Evolutionary conservation across 2,329 filamentous ascomycete genomes (phyloP), one percentile per base, ranked within the genome.

Genomic region (Alternaria postmessia): DNA sequence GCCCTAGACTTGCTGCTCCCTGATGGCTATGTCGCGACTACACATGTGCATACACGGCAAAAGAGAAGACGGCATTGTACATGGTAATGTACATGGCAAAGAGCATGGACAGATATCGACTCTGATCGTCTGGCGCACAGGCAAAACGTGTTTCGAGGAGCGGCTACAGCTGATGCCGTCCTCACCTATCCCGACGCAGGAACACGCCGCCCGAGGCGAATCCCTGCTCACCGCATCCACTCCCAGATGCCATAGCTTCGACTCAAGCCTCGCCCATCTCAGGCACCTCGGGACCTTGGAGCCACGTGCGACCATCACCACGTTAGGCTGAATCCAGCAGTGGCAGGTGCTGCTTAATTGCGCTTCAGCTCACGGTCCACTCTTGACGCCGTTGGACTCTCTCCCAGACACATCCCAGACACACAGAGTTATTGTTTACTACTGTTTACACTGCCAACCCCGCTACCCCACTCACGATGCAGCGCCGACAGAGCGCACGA

Each of bases 401-500:
- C 22, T 22, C 22, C 22, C 22, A 22, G 22, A 22, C 22, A 22
- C 22, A 22, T 22, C 22, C 22, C 22, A 22, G 22, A 22, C 22
- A 7, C 34, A 20, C 11, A 14, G 26, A 6, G 28, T 4, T 18
- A 8, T 7, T 26, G 30, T 28, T 9, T 46, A 34, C 12, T 14
- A 8, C 12, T 34, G 12, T 34, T 34, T 36, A 36, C 34, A 36
- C 34, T 38, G 32, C 16, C 12, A 34, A 47, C 58, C 44, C 30
- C 52, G 38, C 58, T 51, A 59, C 59, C 59, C 59, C 41, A 54
- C 56, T 54, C 66, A 53, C 54, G 4, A 74, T 78, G 68, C 67
- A 71, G 61, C 75, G 76, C 62, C 66, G 76, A 67, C 74, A 77
- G 61, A 78, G 76, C 72, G 75, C 76, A 67, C 72, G 72, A 68